These are phyloP conservation scores for Pichia eremophila DNA, from an alignment of 805 yeast species.

Conservation along the genomic window DNA sequence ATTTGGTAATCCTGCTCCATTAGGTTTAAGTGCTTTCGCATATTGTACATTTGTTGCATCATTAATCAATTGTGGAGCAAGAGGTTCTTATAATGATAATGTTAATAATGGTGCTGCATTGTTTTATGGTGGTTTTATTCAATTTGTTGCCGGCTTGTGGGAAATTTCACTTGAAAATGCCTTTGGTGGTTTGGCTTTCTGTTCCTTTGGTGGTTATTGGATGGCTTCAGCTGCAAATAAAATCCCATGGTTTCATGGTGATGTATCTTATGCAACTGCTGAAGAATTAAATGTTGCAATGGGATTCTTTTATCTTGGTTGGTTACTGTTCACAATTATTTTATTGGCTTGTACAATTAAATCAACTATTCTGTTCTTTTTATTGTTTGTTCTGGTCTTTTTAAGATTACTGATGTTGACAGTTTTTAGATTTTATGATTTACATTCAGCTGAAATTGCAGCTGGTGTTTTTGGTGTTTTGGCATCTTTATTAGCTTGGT, in stretches of 20 bases:
- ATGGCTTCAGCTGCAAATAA: conserved; percentile 57
- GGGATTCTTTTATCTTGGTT: conserved; percentile 51
- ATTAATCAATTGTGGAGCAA: conserved; percentile 50
- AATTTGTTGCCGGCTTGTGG: conserved; percentile 64
- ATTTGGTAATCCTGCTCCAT: conserved; percentile 67
- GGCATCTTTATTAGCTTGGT: conserved; percentile 54
- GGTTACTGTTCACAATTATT: conserved; percentile 55
- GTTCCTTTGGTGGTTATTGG: conserved; percentile 68
- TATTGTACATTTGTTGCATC: conserved; percentile 58
- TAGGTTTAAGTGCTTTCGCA: conserved; percentile 68
- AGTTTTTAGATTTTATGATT: conserved; percentile 33
- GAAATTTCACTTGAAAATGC: conserved; percentile 66
- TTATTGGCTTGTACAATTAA: conserved; percentile 47
- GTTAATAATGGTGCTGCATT: conserved; percentile 55
- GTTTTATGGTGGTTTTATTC: conserved; percentile 66
- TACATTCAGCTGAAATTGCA: conserved; percentile 29
- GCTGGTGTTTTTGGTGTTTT: conserved; percentile 56
- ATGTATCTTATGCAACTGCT: conserved; percentile 36
- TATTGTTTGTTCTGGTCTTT: conserved; percentile 42
- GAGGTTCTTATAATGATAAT: conserved; percentile 52
- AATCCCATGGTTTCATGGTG: conserved; percentile 47
- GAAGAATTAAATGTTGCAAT: conserved; percentile 38
- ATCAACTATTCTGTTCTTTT: conserved; percentile 40
- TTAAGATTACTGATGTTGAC: conserved; percentile 42
- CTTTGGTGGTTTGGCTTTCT: conserved; percentile 58